A percentile compares a stretch with the other conserved stretches of the same genome.
phyloP scores from a whole-genome alignment of 1,284 basidiomycete species.

The Leccinum pseudoinsigne region DNA sequence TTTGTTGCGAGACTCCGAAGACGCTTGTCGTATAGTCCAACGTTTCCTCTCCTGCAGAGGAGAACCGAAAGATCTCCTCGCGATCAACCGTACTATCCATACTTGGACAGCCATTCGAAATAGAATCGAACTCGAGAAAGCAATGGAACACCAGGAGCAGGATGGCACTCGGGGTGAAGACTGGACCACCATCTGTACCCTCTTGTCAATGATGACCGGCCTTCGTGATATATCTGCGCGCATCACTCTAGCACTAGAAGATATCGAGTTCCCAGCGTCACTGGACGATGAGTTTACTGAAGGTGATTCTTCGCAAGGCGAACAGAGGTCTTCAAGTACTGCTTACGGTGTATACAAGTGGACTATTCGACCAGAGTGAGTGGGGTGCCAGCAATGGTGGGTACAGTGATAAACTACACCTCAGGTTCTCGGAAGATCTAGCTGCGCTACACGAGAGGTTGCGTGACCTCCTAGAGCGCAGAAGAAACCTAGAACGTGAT shows the following conservation, averaged over 20 bases:
- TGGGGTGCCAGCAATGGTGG: background rate
- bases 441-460: slow-evolving; percentile 52
- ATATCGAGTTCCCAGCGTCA: slow-evolving; percentile 22
- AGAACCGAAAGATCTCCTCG: slow-evolving; percentile 62
- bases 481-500: slow-evolving; percentile 52
- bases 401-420: slow-evolving; percentile 2
- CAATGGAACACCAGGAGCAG: slow-evolving; percentile 47
- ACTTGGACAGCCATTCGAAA: slow-evolving; percentile 54
- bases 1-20: slow-evolving; percentile 61
- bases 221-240: slow-evolving; percentile 57
- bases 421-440: slow-evolving; percentile 71
- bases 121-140: slow-evolving; percentile 55
- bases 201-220: slow-evolving; percentile 57
- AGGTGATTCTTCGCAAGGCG: slow-evolving; percentile 24
- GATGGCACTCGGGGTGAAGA: slow-evolving; percentile 37
- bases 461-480: slow-evolving; percentile 43
- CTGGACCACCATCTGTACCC: slow-evolving; percentile 54
- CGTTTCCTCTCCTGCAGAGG: slow-evolving; percentile 74
- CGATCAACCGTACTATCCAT: slow-evolving; percentile 61
- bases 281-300: slow-evolving; percentile 24
- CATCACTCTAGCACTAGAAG: slow-evolving; percentile 61
- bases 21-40: slow-evolving; percentile 79
- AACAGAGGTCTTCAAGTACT: slow-evolving; percentile 15
- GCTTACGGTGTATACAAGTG: slow-evolving; percentile 40
- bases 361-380: slow-evolving; percentile 73